Percentiles rank a stretch among this genome's conserved stretches.
Evolutionary conservation across 805 yeast species (phyloP).

Genomic region (Barnettozyma botsteinii): DNA sequence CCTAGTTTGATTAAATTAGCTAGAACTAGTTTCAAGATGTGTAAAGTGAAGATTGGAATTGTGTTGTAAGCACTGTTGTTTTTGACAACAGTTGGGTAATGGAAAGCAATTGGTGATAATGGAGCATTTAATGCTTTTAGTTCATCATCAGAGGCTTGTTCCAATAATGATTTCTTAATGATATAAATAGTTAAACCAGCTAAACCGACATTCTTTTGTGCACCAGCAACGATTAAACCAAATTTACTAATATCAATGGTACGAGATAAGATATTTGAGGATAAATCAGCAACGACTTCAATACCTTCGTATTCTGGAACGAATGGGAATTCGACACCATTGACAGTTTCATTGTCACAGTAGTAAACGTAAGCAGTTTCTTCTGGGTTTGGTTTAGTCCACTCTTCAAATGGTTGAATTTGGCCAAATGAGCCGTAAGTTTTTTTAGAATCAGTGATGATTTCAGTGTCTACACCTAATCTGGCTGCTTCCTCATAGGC

Average conservation of each 20-base stretch:
- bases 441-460: slow-evolving; percentile 60
- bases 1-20: slow-evolving; percentile 58
- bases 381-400: slow-evolving; percentile 51
- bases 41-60: slow-evolving; percentile 87
- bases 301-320: slow-evolving; percentile 53
- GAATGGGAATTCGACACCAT: slow-evolving; percentile 74
- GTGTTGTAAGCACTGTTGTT: slow-evolving; percentile 95
- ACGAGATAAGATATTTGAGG: slow-evolving; percentile 85
- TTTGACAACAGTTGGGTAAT: slow-evolving; percentile 77
- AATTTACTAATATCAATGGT: slow-evolving; percentile 74
- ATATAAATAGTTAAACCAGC: slow-evolving; percentile 94
- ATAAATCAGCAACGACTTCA: slow-evolving; percentile 90
- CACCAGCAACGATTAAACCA: slow-evolving; percentile 94
- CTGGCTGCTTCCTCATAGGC: slow-evolving; percentile 82
- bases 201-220: slow-evolving; percentile 95
- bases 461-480: slow-evolving; percentile 69
- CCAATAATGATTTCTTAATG: slow-evolving; percentile 73
- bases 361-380: slow-evolving; percentile 80
- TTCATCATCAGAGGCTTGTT: slow-evolving; percentile 57
- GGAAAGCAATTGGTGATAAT: slow-evolving; percentile 81
- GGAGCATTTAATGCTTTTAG: slow-evolving; percentile 60
- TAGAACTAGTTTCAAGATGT: slow-evolving; percentile 76
- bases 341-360: slow-evolving; percentile 96
- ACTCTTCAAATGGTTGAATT: slow-evolving; percentile 60
- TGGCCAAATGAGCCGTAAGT: slow-evolving; percentile 51